Evolutionary conservation across 2,329 filamentous ascomycete genomes (phyloP), one percentile per base, ranked within the genome.

Genomic region (Annulohypoxylon truncatum): DNA sequence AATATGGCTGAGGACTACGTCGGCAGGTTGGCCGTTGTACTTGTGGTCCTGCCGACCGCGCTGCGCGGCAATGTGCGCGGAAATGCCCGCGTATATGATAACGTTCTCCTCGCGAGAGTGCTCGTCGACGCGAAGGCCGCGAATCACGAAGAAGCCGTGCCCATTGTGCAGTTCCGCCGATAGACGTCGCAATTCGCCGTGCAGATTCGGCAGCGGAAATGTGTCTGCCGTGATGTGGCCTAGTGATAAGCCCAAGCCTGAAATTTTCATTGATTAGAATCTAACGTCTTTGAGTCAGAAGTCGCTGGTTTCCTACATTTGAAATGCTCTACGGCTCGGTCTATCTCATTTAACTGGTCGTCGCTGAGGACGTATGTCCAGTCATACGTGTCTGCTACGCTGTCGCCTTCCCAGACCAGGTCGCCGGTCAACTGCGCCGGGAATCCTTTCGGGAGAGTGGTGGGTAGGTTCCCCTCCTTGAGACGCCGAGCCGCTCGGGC

Each of bases 81-180:
- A 84, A 1, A 90, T 76, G 0, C 89, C 89, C 2, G 85, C 81
- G 70, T 89, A 90, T 66, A 90, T 85, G 69, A 85, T 83, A 40
- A 88, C 71, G 60, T 87, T 89, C 2, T 90, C 86, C 63, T 88
- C 83, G 18, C 83, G 82, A 0, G 79, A 80, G 73, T 89, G 83
- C 3, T 79, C 78, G 8, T 83, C 80, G 0, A 88, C 83, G 1
- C 82, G 81, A 0, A 90, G 73, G 4, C 89, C 89, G 2, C 87
- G 83, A 12, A 91, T 74, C 2, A 90, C 86, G 52, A 85, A 86
- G 78, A 91, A 89, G 2, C 89, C 89, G 54, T 84, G 83, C 1
- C 87, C 87, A 26, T 78, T 75, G 73, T 89, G 86, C 1, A 90
- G 73, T 64, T 89, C 85, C 6, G 78, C 71, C 0, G 87, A 87